phyloP scores from a whole-genome alignment of 768 basidiomycete genomes.

The Amanita molliuscula region DNA sequence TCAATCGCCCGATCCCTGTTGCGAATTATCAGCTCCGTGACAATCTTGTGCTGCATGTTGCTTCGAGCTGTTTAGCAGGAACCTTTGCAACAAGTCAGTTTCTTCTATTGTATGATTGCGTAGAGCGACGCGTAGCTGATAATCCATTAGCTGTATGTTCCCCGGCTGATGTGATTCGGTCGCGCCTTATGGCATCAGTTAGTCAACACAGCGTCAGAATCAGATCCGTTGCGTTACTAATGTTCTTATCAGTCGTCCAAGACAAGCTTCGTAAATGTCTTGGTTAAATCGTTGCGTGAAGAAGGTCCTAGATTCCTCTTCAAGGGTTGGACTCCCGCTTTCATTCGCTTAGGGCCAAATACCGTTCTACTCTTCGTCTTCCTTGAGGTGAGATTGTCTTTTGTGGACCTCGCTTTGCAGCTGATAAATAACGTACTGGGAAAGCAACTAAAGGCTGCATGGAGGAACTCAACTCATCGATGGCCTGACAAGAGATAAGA shows the following conservation, averaged over 20 bases:
- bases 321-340: conserved; percentile 87
- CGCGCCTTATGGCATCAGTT: conserved; percentile 71
- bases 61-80: conserved; percentile 60
- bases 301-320: conserved; percentile 76
- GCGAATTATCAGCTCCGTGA: conserved; percentile 54
- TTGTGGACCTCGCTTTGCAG: neutral
- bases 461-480: conserved; percentile 22
- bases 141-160: conserved; percentile 55
- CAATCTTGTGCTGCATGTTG: conserved; percentile 53
- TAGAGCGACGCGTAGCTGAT: conserved; percentile 5
- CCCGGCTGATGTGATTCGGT: conserved; percentile 67
- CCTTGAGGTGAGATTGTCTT: conserved; percentile 46
- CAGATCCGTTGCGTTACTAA: neutral
- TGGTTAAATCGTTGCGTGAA: conserved; percentile 49
- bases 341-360: conserved; percentile 75
- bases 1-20: conserved; percentile 42
- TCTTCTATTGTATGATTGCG: neutral
- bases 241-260: conserved; percentile 34
- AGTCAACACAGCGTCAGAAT: conserved; percentile 10
- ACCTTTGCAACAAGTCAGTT: conserved; percentile 63
- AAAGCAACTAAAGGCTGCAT: conserved; percentile 65
- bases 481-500: too few species aligned
- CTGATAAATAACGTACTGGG: neutral
- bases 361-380: conserved; percentile 81
- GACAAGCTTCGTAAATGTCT: conserved; percentile 36